Base-by-base conservation (phyloP, 2,329 filamentous ascomycete species). In the Ceratocystis lukuohia region DNA sequence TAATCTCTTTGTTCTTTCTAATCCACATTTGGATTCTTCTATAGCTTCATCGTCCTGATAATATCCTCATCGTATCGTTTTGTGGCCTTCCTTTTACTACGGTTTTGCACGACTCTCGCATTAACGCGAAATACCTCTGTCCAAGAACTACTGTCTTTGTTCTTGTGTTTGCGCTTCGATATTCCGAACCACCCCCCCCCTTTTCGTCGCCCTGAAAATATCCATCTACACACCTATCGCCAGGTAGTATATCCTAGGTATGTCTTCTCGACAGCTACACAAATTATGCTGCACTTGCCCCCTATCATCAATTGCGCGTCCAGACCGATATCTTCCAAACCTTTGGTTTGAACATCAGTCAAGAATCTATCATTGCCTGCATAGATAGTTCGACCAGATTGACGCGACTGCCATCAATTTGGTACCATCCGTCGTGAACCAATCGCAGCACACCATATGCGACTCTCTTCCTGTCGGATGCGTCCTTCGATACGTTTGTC, bases 231-330 rank as follows among this genome's bases (percentile, higher is more conserved):
- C 25, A 59, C 22, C n/a, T 33, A 37, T 63, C 44, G 25, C 25
- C 44, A 63, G 61, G 22, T 33, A 63, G 10, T n/a, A 15, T 20
- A 48, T 33, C 28, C 44, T 30, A 63, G 61, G 61, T 63, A 59
- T n/a, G 53, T 59, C 44, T 45, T 20, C 10, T 33, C 30, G 15
- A 41, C 53, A 46, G 25, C 44, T 15, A 37, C 1, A 63, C 10
- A 33, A 44, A 10, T 25, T 20, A 30, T n/a, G 10, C 37, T 50
- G n/a, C 22, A 8, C 10, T 25, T 63, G 45, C 22, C 41, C 46
- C 25, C 44, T 50, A 33, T 20, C 28, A 46, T 46, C 64, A 59
- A 65, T 22, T 65, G 53, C 64, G 37, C 48, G 50, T 25, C 37
- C 20, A 28, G 50, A 65, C 10, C 17, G 22, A 8, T 10, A 17